Evolutionary conservation across 495 filamentous ascomycete genomes (phyloP).

Genomic region (Astrothelium macrocarpum): DNA sequence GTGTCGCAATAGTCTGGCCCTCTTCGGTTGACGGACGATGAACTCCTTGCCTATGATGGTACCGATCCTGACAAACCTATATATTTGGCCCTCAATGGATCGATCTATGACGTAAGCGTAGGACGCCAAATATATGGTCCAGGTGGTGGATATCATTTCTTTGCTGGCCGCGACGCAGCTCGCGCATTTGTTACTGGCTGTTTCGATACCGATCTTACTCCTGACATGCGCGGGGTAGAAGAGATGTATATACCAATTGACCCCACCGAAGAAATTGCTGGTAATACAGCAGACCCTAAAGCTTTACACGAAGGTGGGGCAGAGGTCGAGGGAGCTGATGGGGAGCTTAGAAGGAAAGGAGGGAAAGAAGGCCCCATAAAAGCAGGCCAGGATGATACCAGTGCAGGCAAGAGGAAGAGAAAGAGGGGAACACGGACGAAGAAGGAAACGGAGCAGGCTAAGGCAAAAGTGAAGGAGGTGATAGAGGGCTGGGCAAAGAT

Average conservation of each 20-base stretch:
- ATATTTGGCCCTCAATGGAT: constrained; percentile 86
- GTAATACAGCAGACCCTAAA: background rate
- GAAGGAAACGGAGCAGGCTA: constrained; percentile 43
- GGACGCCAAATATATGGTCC: constrained; percentile 74
- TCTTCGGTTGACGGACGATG: constrained; percentile 54
- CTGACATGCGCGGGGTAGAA: constrained; percentile 78
- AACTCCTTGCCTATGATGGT: constrained; percentile 74
- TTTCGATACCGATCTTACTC: constrained; percentile 73
- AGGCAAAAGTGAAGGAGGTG: constrained; percentile 44
- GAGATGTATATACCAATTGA: constrained; percentile 77
- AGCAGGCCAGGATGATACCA: constrained; percentile 34
- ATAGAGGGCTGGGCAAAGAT: constrained; percentile 62
- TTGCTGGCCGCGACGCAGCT: constrained; percentile 77
- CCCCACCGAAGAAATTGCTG: constrained; percentile 32
- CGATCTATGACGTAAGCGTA: constrained; percentile 83
- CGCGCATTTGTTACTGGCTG: constrained; percentile 95
- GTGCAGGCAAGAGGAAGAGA: constrained; percentile 38
- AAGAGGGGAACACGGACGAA: constrained; percentile 37
- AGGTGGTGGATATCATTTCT: constrained; percentile 78
- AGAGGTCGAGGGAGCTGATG: constrained; percentile 30
- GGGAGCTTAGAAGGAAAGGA: constrained; percentile 32
- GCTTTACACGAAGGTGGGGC: constrained; percentile 2
- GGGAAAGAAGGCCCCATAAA: constrained; percentile 39
- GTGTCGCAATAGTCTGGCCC: constrained; percentile 24
- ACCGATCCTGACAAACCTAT: constrained; percentile 64